phyloP scores from a whole-genome alignment of 257 asterid genomes.

The Linaria vulgaris region DNA sequence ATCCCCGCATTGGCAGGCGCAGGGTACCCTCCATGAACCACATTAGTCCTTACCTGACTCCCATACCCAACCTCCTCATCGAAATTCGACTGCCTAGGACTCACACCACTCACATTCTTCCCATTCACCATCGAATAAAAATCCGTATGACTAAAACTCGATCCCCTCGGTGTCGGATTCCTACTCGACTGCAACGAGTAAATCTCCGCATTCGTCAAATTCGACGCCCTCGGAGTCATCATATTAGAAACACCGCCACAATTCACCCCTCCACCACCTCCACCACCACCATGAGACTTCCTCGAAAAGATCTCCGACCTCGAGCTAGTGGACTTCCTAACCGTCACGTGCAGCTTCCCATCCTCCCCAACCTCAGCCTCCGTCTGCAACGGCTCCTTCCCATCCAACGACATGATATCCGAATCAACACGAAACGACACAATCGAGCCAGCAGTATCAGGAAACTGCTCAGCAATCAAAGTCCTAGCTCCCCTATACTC shows the following conservation, averaged over 20 bases:
- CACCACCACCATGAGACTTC: conserved; percentile 45
- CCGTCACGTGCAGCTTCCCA: conserved; percentile 67
- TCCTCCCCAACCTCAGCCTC: conserved; percentile 67
- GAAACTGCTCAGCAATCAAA: conserved; percentile 70
- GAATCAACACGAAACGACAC: conserved; percentile 61
- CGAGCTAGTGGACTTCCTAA: conserved; percentile 56
- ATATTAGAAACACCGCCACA: conserved; percentile 41
- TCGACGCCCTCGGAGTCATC: conserved; percentile 62
- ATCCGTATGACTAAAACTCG: conserved; percentile 56
- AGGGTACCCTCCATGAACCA: conserved; percentile 68
- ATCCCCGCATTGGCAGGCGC: conserved; percentile 74
- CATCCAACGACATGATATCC: conserved; percentile 57
- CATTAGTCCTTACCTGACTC: conserved; percentile 41
- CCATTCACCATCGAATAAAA: conserved; percentile 61
- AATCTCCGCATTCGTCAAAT: conserved; percentile 65
- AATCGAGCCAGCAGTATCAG: conserved; percentile 61
- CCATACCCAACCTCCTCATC: conserved; percentile 62
- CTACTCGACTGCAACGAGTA: conserved; percentile 69
- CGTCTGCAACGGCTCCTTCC: conserved; percentile 57
- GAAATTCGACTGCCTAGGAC: conserved; percentile 53
- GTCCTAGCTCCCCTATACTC: conserved; percentile 65
- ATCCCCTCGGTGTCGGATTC: conserved; percentile 63
- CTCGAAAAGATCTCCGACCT: conserved; percentile 59
- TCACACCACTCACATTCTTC: conserved; percentile 30
- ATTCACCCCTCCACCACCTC: too few relatives aligned